Percentiles rank a stretch among this genome's conserved stretches.
phyloP scores from a whole-genome alignment of 2,329 filamentous ascomycete genomes.

The Diplodia intermedia region DNA sequence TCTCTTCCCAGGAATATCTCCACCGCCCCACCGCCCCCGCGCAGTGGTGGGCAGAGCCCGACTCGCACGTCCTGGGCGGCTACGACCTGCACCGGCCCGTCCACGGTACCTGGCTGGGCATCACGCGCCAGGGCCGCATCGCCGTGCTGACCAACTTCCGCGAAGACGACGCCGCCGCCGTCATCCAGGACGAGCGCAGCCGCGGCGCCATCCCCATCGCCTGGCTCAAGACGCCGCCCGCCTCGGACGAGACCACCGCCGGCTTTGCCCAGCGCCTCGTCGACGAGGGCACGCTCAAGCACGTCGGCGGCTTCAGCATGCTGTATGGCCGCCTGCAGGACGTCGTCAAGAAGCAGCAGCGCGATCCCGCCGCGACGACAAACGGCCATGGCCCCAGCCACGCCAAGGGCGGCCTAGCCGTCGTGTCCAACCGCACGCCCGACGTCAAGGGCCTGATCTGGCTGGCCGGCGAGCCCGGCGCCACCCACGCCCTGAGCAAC shows the following conservation, averaged over 20 bases:
- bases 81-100: conserved; percentile 66
- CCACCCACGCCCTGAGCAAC: conserved; percentile 68
- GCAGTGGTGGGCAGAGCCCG: conserved; percentile 62
- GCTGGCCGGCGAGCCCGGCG: conserved; percentile 56
- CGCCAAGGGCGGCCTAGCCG: conserved; percentile 53
- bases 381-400: neutral
- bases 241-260: conserved; percentile 52
- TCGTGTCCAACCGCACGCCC: conserved; percentile 68
- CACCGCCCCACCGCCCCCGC: conserved; percentile 65
- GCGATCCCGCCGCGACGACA: neutral
- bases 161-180: conserved; percentile 55
- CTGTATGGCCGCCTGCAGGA: conserved; percentile 64
- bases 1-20: conserved; percentile 61
- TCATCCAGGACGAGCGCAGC: conserved; percentile 57
- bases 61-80: conserved; percentile 64
- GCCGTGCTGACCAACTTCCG: conserved; percentile 71
- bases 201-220: conserved; percentile 66
- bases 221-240: conserved; percentile 59
- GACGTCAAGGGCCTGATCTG: conserved; percentile 59
- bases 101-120: conserved; percentile 70
- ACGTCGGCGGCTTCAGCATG: conserved; percentile 69
- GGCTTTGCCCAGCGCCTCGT: conserved; percentile 63
- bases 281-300: conserved; percentile 59
- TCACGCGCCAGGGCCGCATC: conserved; percentile 66
- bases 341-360: conserved; percentile 37